A percentile compares a stretch with the other conserved stretches of the same genome.
Evolutionary conservation across 495 filamentous ascomycete genomes (phyloP).

Genomic region (Penicillium chermesinum): DNA sequence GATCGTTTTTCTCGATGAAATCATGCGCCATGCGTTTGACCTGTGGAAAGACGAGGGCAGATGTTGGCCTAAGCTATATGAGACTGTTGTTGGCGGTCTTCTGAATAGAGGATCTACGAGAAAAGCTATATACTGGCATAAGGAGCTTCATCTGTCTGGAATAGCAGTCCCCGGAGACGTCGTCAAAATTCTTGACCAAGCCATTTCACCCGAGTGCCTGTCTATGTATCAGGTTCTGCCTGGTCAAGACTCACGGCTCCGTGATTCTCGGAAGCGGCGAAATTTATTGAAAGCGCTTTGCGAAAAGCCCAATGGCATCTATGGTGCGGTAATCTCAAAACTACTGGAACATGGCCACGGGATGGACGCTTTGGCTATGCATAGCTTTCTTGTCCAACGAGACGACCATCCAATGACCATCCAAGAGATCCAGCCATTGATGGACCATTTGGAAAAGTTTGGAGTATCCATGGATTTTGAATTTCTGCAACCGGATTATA

Average conservation of each 20-base stretch:
- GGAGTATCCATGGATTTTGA: constrained; percentile 18
- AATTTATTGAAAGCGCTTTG: constrained; percentile 47
- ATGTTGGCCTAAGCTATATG: constrained; percentile 47
- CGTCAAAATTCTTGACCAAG: constrained; percentile 28
- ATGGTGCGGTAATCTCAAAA: constrained; percentile 55
- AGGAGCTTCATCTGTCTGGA: constrained; percentile 30
- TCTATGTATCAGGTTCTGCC: background rate
- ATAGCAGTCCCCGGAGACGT: constrained; percentile 30
- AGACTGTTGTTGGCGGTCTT: constrained; percentile 43
- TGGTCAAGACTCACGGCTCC: background rate
- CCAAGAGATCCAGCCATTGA: constrained; percentile 36
- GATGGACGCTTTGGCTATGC: constrained; percentile 54
- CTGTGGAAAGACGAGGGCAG: constrained; percentile 40
- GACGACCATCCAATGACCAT: constrained; percentile 46
- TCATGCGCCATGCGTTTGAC: constrained; percentile 52
- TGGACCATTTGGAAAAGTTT: constrained; percentile 35
- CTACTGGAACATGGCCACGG: constrained; percentile 47
- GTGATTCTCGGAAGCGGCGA: constrained; percentile 7
- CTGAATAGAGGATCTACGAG: constrained; percentile 29
- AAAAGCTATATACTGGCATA: constrained; percentile 46
- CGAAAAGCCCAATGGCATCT: constrained; percentile 44
- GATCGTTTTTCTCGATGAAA: constrained; percentile 42
- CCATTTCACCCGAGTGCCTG: constrained; percentile 14
- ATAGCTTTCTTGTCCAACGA: constrained; percentile 42
- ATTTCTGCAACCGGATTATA: background rate